Conservation (phyloP, 2,329 filamentous ascomycete genomes). For the Alternaria incomplexa region DNA sequence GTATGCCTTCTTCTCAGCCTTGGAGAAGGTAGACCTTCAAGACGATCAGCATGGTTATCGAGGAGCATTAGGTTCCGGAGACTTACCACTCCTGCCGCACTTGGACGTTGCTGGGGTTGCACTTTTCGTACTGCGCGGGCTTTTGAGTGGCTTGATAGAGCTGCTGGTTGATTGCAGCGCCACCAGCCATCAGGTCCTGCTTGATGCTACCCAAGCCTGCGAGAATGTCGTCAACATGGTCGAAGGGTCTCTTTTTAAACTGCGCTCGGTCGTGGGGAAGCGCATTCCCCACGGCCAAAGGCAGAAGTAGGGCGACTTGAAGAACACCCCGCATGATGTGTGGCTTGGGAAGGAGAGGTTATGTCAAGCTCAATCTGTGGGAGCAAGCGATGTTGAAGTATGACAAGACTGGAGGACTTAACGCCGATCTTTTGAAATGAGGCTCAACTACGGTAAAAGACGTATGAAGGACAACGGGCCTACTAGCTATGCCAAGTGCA, state of each 20-base stretch:
- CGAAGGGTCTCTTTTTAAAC: background rate
- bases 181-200: slow-evolving; percentile 24
- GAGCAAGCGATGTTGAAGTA: background rate
- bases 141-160: slow-evolving; percentile 28
- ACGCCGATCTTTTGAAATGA: background rate
- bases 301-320: background rate
- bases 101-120: slow-evolving; percentile 46
- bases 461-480: background rate
- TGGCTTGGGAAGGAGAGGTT: background rate
- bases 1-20: slow-evolving; percentile 34
- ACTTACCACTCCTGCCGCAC: slow-evolving; percentile 53
- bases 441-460: background rate
- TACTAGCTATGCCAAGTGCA: background rate
- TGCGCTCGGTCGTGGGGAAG: background rate
- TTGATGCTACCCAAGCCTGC: background rate
- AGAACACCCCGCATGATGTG: background rate
- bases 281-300: background rate
- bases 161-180: slow-evolving; percentile 29
- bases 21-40: slow-evolving; percentile 18
- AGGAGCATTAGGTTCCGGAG: background rate
- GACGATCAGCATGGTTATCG: background rate
- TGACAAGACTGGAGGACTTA: background rate
- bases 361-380: background rate
- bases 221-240: background rate
- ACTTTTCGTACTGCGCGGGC: slow-evolving; percentile 30